Percentiles rank a stretch among this genome's conserved stretches.
Conservation (phyloP, 192 early-diverging fungal genomes). For the Coemansia aciculifera region DNA sequence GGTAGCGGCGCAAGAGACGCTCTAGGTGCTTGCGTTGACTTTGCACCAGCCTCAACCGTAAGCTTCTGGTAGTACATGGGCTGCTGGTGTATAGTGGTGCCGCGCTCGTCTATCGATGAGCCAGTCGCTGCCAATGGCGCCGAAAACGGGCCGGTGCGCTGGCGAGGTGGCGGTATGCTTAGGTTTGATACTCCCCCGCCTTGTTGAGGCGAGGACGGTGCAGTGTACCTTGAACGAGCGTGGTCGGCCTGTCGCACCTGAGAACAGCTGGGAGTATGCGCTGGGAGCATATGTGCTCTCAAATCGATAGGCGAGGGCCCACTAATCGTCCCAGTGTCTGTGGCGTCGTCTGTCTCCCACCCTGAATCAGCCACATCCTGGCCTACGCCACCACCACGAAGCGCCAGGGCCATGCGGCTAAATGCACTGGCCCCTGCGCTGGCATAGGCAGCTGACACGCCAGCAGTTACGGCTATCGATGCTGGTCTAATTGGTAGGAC, state of each 20-base stretch:
- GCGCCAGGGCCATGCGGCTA: slow-evolving; percentile 8
- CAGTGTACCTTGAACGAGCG: background rate
- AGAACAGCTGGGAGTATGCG: background rate
- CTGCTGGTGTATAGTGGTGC: slow-evolving; percentile 1
- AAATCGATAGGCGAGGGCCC: slow-evolving; percentile 8
- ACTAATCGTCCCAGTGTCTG: background rate
- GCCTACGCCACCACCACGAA: slow-evolving; percentile 8
- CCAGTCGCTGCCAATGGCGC: slow-evolving; percentile 25
- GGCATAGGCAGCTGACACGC: slow-evolving; percentile 15
- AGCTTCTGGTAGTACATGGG: slow-evolving; percentile 44
- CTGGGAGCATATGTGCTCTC: background rate
- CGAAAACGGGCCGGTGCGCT: slow-evolving; percentile 27
- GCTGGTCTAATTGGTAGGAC: slow-evolving; percentile 15
- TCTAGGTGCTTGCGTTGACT: background rate
- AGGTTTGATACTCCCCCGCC: slow-evolving; percentile 17
- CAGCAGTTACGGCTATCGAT: slow-evolving; percentile 36
- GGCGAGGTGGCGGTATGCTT: slow-evolving; percentile 25
- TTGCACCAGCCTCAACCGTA: background rate
- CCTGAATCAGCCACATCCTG: slow-evolving; percentile 31
- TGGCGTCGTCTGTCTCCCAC: slow-evolving; percentile 53
- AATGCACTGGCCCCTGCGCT: background rate
- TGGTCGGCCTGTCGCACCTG: background rate
- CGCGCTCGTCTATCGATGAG: background rate
- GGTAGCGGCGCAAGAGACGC: slow-evolving; percentile 17
- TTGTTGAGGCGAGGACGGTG: background rate